A percentile compares a stretch with the other conserved stretches of the same genome.
Conservation (phyloP, 495 filamentous ascomycete genomes). For the Peziza echinospora region DNA sequence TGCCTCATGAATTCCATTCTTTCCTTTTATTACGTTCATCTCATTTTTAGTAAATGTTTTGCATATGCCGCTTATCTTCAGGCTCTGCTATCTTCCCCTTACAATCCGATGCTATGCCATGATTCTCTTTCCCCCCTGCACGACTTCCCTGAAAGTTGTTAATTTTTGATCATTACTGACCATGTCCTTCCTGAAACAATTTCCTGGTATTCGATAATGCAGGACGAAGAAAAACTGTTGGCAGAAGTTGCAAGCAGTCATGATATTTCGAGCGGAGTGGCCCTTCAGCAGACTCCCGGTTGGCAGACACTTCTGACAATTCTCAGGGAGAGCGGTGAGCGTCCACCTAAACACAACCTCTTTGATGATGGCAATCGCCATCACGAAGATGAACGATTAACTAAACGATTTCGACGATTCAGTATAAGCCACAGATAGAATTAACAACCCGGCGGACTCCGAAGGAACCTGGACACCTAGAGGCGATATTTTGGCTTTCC, state of each 20-base stretch:
- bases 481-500: too few relatives aligned
- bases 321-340: conserved; percentile 88
- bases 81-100: too few relatives aligned
- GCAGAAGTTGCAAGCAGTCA: conserved; percentile 60
- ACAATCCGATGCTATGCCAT: too few relatives aligned
- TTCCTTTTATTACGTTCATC: neutral
- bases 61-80: too few relatives aligned
- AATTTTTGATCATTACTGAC: conserved; percentile 2
- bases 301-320: conserved; percentile 89
- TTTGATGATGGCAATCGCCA: conserved; percentile 15
- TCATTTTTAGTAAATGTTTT: too few relatives aligned
- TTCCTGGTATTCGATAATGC: conserved; percentile 4
- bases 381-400: conserved; percentile 50
- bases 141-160: too few relatives aligned
- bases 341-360: conserved; percentile 27
- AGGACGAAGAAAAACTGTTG: conserved; percentile 82
- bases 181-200: neutral
- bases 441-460: too few relatives aligned
- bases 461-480: too few relatives aligned
- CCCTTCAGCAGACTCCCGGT: conserved; percentile 61
- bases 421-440: conserved; percentile 99
- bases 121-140: too few relatives aligned
- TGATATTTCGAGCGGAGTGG: conserved; percentile 53
- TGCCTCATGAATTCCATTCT: conserved; percentile 12
- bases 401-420: conserved; percentile 98